Evolutionary conservation across 2,329 filamentous ascomycete genomes (phyloP).

Genomic region (Diaporthe vaccinii): DNA sequence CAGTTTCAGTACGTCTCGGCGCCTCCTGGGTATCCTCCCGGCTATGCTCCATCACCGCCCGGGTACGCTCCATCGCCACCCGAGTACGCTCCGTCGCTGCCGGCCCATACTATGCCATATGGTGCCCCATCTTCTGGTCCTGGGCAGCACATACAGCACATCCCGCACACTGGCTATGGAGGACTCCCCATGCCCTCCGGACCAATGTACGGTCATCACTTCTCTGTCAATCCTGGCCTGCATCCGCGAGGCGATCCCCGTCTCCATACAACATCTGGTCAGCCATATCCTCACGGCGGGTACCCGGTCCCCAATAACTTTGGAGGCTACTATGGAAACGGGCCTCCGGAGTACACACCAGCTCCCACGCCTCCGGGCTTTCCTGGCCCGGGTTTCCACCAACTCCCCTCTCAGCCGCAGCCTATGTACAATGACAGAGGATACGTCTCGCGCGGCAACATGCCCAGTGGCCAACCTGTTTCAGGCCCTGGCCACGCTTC

Average conservation of each 20-base stretch:
- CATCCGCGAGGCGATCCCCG: background rate
- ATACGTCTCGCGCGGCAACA: background rate
- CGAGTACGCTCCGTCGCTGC: background rate
- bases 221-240: background rate
- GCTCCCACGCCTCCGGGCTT: background rate
- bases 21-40: background rate
- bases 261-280: background rate
- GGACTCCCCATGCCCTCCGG: conserved; percentile 7
- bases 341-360: background rate
- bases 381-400: background rate
- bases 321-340: background rate
- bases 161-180: background rate
- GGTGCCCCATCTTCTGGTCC: background rate
- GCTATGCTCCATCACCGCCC: background rate
- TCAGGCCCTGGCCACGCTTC: no score
- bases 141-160: background rate
- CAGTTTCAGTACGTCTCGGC: background rate
- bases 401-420: background rate
- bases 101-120: background rate
- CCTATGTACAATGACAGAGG: background rate
- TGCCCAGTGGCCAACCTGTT: background rate
- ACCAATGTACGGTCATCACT: background rate
- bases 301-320: background rate
- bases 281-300: background rate
- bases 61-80: background rate